Evolutionary conservation across 78 protist species (phyloP).

Genomic region (Dictyostelium discoideum): dicty_2.7 NC_007089.4:1893501-1894000

Average conservation of each 20-base stretch:
- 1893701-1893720: slow-evolving; percentile 98
- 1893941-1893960: slow-evolving; percentile 81
- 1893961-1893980: slow-evolving; percentile 91
- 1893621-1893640: slow-evolving; percentile 97
- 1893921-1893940: slow-evolving; percentile 22
- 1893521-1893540: slow-evolving; percentile 97
- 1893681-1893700: slow-evolving; percentile 89
- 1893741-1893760: slow-evolving; percentile 92
- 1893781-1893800: neutral
- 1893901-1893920: neutral
- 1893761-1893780: slow-evolving; percentile 83
- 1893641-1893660: slow-evolving; percentile 93
- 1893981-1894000: slow-evolving; percentile 93
- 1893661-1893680: slow-evolving; percentile 59
- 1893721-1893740: slow-evolving; percentile 98
- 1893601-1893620: slow-evolving; percentile 97
- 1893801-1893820: neutral
- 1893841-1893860: neutral
- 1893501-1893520: slow-evolving; percentile 96
- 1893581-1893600: slow-evolving; percentile 95
- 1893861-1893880: neutral
- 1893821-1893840: neutral
- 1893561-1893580: slow-evolving; percentile 98
- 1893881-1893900: neutral
- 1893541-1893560: slow-evolving; percentile 98